Percentiles rank a stretch among this genome's conserved stretches.
phyloP scores from a whole-genome alignment of 108 stramenopile species.

The Fistulifera pelliculosa region DNA sequence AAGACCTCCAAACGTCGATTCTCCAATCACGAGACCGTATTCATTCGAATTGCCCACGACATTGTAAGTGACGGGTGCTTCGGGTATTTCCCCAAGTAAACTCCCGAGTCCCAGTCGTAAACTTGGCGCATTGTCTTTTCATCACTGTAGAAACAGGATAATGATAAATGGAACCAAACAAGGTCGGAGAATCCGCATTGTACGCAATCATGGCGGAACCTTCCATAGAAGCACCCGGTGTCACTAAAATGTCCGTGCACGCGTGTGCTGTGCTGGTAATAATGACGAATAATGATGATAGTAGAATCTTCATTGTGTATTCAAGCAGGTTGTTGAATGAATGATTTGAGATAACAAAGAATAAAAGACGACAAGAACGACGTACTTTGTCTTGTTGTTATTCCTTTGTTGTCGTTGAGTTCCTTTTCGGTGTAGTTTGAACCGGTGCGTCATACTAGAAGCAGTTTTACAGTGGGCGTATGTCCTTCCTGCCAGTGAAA shows the following conservation, averaged over 20 bases:
- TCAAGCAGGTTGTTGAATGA: too few relatives aligned
- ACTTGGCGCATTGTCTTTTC: conserved; percentile 18
- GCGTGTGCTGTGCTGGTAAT: conserved; percentile 1
- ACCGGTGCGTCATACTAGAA: too few relatives aligned
- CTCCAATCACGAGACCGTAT: conserved; percentile 58
- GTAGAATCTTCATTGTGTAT: too few relatives aligned
- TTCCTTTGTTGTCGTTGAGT: too few relatives aligned
- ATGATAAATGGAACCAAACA: conserved; percentile 40
- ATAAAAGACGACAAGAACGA: too few relatives aligned
- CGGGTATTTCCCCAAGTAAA: conserved; percentile 40
- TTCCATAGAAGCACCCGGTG: conserved; percentile 50
- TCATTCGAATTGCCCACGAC: conserved; percentile 71
- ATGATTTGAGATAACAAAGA: too few relatives aligned
- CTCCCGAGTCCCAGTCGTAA: conserved; percentile 65
- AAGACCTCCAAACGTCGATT: conserved; percentile 75
- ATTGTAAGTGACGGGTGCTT: conserved; percentile 47
- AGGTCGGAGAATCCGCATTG: conserved; percentile 34
- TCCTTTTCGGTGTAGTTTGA: too few relatives aligned
- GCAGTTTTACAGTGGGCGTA: too few relatives aligned
- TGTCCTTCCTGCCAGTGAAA: too few relatives aligned
- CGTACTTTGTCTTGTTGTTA: too few relatives aligned
- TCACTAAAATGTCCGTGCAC: conserved; percentile 60
- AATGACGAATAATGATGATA: not conserved
- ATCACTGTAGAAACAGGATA: too few relatives aligned
- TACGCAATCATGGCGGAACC: conserved; percentile 49